A percentile compares a stretch with the other conserved stretches of the same genome.
Conservation (phyloP, 805 yeast species). For the Lipomyces kockii region DNA sequence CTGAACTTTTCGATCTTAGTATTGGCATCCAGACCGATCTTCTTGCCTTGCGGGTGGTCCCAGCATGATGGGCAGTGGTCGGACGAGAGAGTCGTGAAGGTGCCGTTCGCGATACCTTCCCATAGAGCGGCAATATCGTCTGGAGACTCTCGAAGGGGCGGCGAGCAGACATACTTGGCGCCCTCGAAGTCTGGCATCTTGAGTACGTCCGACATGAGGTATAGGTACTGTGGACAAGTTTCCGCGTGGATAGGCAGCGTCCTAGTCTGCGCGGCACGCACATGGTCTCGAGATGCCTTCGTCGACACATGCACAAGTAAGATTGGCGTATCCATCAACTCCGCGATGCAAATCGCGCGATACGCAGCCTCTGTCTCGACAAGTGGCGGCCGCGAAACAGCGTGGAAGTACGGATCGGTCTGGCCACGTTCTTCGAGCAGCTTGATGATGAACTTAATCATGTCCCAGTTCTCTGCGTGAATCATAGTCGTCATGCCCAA, state of each 20-base stretch:
- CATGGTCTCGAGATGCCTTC: conserved; percentile 50
- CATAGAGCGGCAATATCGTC: conserved; percentile 53
- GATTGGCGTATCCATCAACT: conserved; percentile 53
- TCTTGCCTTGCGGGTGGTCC: conserved; percentile 52
- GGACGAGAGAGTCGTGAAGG: conserved; percentile 51
- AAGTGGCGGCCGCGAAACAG: conserved; percentile 50
- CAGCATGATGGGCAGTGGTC: conserved; percentile 56
- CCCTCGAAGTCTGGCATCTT: conserved; percentile 51
- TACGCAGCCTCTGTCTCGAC: conserved; percentile 59
- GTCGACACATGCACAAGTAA: conserved; percentile 57
- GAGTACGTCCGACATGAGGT: conserved; percentile 48
- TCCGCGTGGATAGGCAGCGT: conserved; percentile 53
- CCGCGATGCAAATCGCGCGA: conserved; percentile 53
- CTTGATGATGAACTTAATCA: conserved; percentile 50
- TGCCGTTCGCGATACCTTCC: conserved; percentile 53
- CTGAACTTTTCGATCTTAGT: conserved; percentile 50
- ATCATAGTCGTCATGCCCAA: conserved; percentile 55
- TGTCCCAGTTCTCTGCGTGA: conserved; percentile 58
- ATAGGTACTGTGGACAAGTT: conserved; percentile 49
- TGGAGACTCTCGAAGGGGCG: conserved; percentile 52
- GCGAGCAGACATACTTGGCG: conserved; percentile 57
- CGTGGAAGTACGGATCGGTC: conserved; percentile 53
- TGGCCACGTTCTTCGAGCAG: conserved; percentile 45
- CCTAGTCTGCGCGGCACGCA: conserved; percentile 51
- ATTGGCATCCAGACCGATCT: conserved; percentile 46